These are phyloP conservation scores for Capsicum pubescens DNA, from an alignment of 257 asterid genomes.

Conservation along the genomic window DNA sequence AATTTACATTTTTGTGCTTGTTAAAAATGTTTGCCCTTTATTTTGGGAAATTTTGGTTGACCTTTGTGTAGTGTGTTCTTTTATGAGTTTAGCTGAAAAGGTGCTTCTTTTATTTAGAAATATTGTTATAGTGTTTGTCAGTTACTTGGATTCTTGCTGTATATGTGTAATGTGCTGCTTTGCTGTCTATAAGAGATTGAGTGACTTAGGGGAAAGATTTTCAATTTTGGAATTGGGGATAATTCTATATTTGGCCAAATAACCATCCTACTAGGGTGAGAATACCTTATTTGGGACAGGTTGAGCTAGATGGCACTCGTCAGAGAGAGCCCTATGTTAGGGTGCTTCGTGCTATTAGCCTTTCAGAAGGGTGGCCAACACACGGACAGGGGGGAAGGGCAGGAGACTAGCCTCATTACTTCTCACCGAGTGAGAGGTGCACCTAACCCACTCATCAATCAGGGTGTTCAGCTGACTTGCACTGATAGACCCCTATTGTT, in stretches of 20 bases:
- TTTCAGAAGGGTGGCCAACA: too few relatives aligned
- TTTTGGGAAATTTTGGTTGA: neutral
- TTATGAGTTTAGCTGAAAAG: conserved; percentile 16
- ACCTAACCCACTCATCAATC: too few relatives aligned
- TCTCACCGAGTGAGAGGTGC: too few relatives aligned
- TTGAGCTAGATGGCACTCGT: too few relatives aligned
- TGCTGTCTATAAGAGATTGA: neutral
- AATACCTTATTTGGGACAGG: too few relatives aligned
- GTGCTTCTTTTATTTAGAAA: neutral
- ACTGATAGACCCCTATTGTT: too few relatives aligned
- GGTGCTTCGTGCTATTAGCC: too few relatives aligned
- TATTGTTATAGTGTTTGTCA: neutral
- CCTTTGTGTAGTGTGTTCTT: neutral
- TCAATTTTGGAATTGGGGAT: conserved; percentile 1
- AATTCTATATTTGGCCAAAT: neutral
- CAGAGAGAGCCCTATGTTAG: too few relatives aligned
- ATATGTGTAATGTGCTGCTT: neutral
- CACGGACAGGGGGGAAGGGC: too few relatives aligned
- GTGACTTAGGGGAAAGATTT: neutral
- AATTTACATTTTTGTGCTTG: neutral
- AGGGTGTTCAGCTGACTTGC: too few relatives aligned
- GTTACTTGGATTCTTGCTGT: neutral
- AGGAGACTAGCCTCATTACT: too few relatives aligned
- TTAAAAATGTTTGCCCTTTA: conserved; percentile 11
- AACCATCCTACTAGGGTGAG: too few relatives aligned